phyloP scores from a whole-genome alignment of 441 rosid genomes.

The Erodium texanum region DNA sequence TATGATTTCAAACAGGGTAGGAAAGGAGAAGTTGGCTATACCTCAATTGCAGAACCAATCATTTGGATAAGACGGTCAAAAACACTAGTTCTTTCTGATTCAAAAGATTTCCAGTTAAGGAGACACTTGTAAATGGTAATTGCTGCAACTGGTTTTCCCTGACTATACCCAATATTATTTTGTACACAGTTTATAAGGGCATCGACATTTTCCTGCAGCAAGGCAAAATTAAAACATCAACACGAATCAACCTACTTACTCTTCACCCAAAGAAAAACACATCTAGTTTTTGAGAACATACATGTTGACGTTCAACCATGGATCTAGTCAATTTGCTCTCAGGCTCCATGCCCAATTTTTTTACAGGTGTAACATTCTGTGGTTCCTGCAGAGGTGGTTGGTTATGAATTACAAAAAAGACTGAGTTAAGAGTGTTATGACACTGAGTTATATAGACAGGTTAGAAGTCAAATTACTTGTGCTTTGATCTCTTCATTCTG shows the following conservation, averaged over 20 bases:
- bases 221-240: conserved; percentile 15
- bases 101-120: conserved; percentile 77
- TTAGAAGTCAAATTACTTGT: conserved; percentile 1
- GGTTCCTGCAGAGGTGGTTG: conserved; percentile 44
- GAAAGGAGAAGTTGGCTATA: conserved; percentile 16
- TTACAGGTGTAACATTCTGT: conserved; percentile 52
- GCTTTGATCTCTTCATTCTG: conserved; percentile 31
- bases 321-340: conserved; percentile 74
- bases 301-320: conserved; percentile 74
- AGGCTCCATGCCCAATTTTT: conserved; percentile 47
- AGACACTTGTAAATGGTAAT: conserved; percentile 85
- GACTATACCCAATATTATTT: conserved; percentile 59
- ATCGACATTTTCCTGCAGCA: conserved; percentile 63
- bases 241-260: conserved; percentile 13
- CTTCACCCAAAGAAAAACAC: not conserved
- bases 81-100: conserved; percentile 82
- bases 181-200: conserved; percentile 50
- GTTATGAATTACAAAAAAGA: conserved; percentile 9
- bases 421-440: not conserved
- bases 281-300: conserved; percentile 28
- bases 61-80: conserved; percentile 85
- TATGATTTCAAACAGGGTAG: not conserved
- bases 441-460: not conserved
- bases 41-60: conserved; percentile 88
- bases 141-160: conserved; percentile 78